A percentile compares a stretch with the other conserved stretches of the same genome.
Evolutionary conservation across 169 alveolate genomes (phyloP).

Genomic region (Plasmodium gonderi): DNA sequence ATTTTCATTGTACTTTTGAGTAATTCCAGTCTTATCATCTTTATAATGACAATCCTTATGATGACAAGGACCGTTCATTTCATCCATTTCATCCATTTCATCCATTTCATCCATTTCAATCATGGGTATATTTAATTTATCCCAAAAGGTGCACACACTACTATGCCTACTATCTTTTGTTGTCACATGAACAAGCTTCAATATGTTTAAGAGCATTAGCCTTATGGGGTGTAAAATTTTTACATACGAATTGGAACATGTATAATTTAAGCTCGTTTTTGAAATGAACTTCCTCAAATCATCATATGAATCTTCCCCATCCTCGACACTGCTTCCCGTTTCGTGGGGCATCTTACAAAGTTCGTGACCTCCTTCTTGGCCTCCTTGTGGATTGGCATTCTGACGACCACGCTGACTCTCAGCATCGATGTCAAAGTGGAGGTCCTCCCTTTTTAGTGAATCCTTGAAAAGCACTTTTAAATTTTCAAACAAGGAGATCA

Average conservation of each 20-base stretch:
- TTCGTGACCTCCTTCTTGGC: background rate
- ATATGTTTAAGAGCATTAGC: conserved; percentile 20
- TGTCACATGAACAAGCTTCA: conserved; percentile 4
- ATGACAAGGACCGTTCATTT: no score
- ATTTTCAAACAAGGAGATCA: conserved; percentile 1
- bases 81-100: background rate
- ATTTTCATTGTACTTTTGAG: no score
- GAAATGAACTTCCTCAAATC: conserved; percentile 22
- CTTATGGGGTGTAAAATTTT: conserved; percentile 16
- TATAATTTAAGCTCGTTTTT: background rate
- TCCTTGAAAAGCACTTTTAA: conserved; percentile 11
- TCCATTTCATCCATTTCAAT: background rate
- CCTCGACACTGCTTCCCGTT: background rate
- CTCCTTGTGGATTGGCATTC: background rate
- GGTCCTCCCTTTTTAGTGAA: background rate
- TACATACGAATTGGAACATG: background rate
- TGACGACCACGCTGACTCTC: background rate
- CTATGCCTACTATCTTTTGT: background rate
- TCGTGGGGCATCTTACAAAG: background rate
- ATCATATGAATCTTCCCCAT: background rate
- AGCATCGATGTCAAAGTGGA: no score
- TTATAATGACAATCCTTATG: no score
- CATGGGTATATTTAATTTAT: background rate
- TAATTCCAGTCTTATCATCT: no score
- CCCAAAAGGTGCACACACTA: conserved; percentile 53